Percentiles rank a stretch among this genome's conserved stretches.
Conservation (phyloP, 2,329 filamentous ascomycete species). For the Talaromyces sp. region DNA sequence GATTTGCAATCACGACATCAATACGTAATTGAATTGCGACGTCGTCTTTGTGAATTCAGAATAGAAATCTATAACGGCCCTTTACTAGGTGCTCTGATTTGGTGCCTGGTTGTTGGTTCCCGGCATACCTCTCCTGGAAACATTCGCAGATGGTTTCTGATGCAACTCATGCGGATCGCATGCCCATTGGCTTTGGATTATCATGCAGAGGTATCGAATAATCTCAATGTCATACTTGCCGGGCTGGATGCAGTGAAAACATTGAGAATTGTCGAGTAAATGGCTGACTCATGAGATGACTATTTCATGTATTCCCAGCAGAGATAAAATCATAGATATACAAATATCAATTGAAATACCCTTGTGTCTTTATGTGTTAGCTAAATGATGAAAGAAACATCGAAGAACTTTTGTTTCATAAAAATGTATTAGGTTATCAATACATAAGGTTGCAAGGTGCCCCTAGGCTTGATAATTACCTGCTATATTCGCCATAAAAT, state of each 20-base stretch:
- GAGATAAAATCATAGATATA: not conserved
- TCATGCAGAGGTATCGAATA: constrained; percentile 8
- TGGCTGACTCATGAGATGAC: not conserved
- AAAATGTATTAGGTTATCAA: not conserved
- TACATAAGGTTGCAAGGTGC: not conserved
- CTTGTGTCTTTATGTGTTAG: no score
- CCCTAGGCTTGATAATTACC: not conserved
- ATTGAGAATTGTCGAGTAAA: not conserved
- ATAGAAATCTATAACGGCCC: constrained; percentile 12
- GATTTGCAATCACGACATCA: not conserved
- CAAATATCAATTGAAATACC: not conserved
- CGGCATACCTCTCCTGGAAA: constrained; percentile 9
- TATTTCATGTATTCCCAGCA: not conserved
- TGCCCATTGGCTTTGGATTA: constrained; percentile 14
- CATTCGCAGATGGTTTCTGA: constrained; percentile 16
- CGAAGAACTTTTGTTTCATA: not conserved
- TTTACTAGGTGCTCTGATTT: constrained; percentile 17
- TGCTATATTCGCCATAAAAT: not conserved
- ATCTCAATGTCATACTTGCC: constrained; percentile 11
- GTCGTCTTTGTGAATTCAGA: constrained; percentile 12
- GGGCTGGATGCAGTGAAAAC: constrained; percentile 11
- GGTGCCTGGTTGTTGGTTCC: constrained; percentile 16
- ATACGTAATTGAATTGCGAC: constrained; percentile 6
- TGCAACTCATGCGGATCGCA: constrained; percentile 15
- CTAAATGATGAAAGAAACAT: not conserved